These are phyloP conservation scores for Periconia sp. DNA, from an alignment of 2,329 filamentous ascomycete genomes.

Conservation along the genomic window DNA sequence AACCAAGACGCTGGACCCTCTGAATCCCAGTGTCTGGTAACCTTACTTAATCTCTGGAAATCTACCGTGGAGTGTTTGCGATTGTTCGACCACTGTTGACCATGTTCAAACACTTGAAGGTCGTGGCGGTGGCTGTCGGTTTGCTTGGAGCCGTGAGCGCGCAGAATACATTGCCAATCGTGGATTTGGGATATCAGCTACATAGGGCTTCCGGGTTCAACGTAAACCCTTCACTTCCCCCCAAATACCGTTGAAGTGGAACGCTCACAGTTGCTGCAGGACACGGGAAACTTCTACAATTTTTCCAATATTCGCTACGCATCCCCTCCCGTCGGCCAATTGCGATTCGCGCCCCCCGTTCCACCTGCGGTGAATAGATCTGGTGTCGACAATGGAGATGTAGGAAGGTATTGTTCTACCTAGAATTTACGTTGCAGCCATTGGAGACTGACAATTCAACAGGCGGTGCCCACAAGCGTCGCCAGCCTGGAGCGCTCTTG, in stretches of 20 bases:
- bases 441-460: slow-evolving; percentile 1
- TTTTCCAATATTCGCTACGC: slow-evolving; percentile 62
- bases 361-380: slow-evolving; percentile 47
- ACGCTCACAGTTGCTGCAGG: slow-evolving; percentile 20
- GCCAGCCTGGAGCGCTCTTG: slow-evolving; percentile 48
- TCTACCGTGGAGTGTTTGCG: not conserved
- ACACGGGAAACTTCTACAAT: slow-evolving; percentile 51
- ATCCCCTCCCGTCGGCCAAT: slow-evolving; percentile 53
- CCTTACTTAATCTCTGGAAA: not conserved
- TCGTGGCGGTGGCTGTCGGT: slow-evolving; percentile 16
- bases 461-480: slow-evolving; percentile 40
- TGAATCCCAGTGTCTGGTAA: not conserved
- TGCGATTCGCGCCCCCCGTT: slow-evolving; percentile 54
- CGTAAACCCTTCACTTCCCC: slow-evolving; percentile 27
- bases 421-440: not conserved
- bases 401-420: slow-evolving; percentile 21
- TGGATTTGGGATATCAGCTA: slow-evolving; percentile 58
- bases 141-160: slow-evolving; percentile 25
- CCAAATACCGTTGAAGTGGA: not conserved
- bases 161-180: slow-evolving; percentile 43
- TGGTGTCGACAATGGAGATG: slow-evolving; percentile 49
- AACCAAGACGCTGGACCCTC: not conserved
- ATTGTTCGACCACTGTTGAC: not conserved
- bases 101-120: slow-evolving; percentile 24
- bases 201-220: slow-evolving; percentile 53